Base-by-base conservation (phyloP, 352 stramenopile species). In the Halophytophthora polymorphica region DNA sequence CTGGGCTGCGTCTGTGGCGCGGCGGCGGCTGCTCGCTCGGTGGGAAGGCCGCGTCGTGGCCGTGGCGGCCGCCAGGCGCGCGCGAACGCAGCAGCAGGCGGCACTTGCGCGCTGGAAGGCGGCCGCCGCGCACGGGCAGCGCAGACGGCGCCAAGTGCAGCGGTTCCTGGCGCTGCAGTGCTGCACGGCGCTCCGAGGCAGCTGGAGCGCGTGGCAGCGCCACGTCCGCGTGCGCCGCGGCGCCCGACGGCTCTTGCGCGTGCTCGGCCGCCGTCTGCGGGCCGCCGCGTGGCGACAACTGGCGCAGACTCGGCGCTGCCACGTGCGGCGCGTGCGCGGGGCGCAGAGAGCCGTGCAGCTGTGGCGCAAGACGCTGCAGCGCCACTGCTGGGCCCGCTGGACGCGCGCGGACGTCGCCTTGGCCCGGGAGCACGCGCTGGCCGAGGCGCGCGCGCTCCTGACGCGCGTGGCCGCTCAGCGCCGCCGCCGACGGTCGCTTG, bases 381-480 rank as follows among this genome's bases (percentile, higher is more conserved):
- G 53, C 31, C 58, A 63, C 10, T 23, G 35, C 25, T 67, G 53
- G 58, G 38, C 45, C 40, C 43, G 37, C 38, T 67, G 58, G 58
- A 67, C 59, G 36, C 36, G 45, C 41, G 34, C 13, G 2, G 52
- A 66, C 13, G 35, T 34, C 17, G 33, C 40, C n/a, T 6, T 42
- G 21, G 29, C 37, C 17, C 54, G 39, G 18, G 17, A 43, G 3
- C 19, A 33, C 2, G 48, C 53, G 13, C 31, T 63, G 34, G 17
- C 13, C 21, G 19, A 53, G 31, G 55, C 58, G 28, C 17, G 53
- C 19, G 21, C 47, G 15, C 63, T 64, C 21, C 63, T 59, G 40
- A 2, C 41, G 22, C 40, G 4, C 2, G 7, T 67, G 3, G 58
- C 53, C 13, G 58, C 21, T 29, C 43, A 48, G 2, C 48, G 63